Conservation (phyloP, 1,284 basidiomycete species). For the Trametes hirsuta region DNA sequence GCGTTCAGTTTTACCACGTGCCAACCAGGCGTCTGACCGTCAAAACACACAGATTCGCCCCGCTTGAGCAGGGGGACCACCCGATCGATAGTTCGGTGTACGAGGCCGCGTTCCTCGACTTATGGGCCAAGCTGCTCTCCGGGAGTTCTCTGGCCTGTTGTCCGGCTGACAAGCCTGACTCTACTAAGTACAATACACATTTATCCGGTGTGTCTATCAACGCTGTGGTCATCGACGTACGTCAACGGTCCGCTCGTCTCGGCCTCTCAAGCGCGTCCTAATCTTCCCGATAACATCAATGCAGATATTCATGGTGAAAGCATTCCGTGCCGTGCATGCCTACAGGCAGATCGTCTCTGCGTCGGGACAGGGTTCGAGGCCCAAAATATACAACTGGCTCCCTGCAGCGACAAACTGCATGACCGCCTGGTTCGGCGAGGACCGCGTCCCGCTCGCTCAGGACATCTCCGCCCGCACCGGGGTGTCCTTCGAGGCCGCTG, state of each 20-base stretch:
- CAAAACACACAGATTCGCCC: not conserved
- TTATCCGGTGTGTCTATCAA: not conserved
- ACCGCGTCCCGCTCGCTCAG: conserved; percentile 3
- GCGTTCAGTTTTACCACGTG: not conserved
- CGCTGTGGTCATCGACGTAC: not conserved
- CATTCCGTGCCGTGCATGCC: conserved; percentile 1
- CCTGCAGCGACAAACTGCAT: conserved; percentile 8
- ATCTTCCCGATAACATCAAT: no score
- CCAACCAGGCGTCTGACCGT: not conserved
- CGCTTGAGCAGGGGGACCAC: not conserved
- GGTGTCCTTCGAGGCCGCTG: conserved; percentile 12
- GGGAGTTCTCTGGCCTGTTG: not conserved
- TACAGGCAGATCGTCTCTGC: not conserved
- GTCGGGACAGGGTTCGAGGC: not conserved
- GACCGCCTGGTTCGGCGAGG: not conserved
- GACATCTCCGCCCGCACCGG: conserved; percentile 6
- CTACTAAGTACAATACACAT: not conserved
- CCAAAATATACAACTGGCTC: conserved; percentile 20
- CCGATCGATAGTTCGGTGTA: not conserved
- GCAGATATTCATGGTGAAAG: conserved; percentile 12
- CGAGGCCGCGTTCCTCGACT: not conserved
- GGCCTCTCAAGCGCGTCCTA: no score
- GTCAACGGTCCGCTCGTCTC: not conserved
- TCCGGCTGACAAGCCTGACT: no score
- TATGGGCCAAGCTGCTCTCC: not conserved